phyloP scores from a whole-genome alignment of 441 rosid genomes.

The Arabidopsis hybrid region DNA sequence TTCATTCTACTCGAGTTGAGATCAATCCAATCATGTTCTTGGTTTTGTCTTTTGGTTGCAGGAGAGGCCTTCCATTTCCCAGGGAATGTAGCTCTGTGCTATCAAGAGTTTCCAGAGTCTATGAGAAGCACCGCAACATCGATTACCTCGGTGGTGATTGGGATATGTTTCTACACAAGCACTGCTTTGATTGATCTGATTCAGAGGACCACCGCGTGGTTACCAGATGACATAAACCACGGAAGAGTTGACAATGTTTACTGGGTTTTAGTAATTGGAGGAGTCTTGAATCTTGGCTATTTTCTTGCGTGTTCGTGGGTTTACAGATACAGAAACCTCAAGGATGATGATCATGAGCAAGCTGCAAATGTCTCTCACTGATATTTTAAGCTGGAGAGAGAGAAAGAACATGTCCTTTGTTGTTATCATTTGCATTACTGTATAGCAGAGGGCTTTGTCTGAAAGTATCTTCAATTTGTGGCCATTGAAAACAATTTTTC shows the following conservation, averaged over 20 bases:
- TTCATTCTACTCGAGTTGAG: background rate
- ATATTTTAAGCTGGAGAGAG: background rate
- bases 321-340: slow-evolving; percentile 46
- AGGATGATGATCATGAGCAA: slow-evolving; percentile 23
- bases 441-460: background rate
- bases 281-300: slow-evolving; percentile 51
- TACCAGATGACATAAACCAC: slow-evolving; percentile 52
- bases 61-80: slow-evolving; percentile 65
- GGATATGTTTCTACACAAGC: slow-evolving; percentile 55
- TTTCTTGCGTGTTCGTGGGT: slow-evolving; percentile 49
- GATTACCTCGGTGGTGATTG: slow-evolving; percentile 52
- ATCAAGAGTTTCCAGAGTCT: slow-evolving; percentile 68
- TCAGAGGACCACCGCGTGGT: slow-evolving; percentile 51
- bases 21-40: background rate
- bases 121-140: slow-evolving; percentile 60
- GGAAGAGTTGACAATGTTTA: slow-evolving; percentile 59
- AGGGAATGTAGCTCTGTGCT: slow-evolving; percentile 58
- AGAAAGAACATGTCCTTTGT: background rate
- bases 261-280: slow-evolving; percentile 49
- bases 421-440: background rate
- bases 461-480: background rate
- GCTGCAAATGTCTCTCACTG: slow-evolving; percentile 39
- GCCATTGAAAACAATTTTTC: background rate
- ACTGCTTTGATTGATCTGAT: slow-evolving; percentile 47
- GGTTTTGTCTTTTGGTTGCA: slow-evolving; percentile 16